Percentiles rank a stretch among this genome's conserved stretches.
phyloP scores from a whole-genome alignment of 257 asterid genomes.

The Oldenlandia corymbosa region DNA sequence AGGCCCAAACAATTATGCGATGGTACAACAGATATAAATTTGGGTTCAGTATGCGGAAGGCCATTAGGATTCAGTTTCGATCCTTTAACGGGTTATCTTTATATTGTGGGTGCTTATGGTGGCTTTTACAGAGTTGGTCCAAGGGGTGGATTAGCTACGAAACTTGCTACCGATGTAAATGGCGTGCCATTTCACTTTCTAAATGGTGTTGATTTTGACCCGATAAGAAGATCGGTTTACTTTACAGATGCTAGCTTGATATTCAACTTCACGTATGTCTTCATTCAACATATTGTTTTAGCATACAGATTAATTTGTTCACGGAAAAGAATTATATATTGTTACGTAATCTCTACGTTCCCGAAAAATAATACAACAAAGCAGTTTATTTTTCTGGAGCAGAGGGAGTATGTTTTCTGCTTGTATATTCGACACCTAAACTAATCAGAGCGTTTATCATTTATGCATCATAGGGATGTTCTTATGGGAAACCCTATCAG shows the following conservation, averaged over 20 bases:
- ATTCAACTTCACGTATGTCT: background rate
- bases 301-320: too few relatives aligned
- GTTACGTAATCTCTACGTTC: too few relatives aligned
- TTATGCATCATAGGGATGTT: too few relatives aligned
- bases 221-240: background rate
- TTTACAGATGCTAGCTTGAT: background rate
- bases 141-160: background rate
- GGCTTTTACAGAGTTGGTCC: background rate
- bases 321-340: too few relatives aligned
- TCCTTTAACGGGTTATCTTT: background rate
- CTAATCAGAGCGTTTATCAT: too few relatives aligned
- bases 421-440: too few relatives aligned
- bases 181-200: background rate
- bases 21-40: conserved; percentile 23
- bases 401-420: too few relatives aligned
- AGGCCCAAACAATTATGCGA: conserved; percentile 42
- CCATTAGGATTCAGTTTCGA: conserved; percentile 28
- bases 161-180: background rate
- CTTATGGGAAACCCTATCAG: too few relatives aligned
- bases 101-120: background rate
- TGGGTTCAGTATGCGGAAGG: conserved; percentile 34
- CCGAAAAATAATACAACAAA: too few relatives aligned
- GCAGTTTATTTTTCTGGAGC: too few relatives aligned
- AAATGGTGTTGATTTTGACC: background rate
- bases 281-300: background rate